A percentile compares a stretch with the other conserved stretches of the same genome.
phyloP scores from a whole-genome alignment of 2,329 filamentous ascomycete genomes.

The Botrytis aclada region DNA sequence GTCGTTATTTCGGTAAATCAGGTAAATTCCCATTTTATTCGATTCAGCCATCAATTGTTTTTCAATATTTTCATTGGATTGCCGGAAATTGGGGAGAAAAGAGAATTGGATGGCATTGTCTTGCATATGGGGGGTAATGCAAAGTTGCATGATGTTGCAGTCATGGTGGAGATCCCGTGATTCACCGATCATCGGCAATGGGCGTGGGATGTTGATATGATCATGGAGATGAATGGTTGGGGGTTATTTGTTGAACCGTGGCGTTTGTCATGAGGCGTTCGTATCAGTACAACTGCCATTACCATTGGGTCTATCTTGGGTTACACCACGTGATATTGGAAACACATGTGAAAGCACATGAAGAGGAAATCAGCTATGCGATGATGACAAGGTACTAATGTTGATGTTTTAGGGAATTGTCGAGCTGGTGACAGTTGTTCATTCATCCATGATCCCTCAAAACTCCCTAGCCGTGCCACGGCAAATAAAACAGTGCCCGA shows the following conservation, averaged over 20 bases:
- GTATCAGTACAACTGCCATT: constrained; percentile 18
- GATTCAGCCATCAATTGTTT: constrained; percentile 1
- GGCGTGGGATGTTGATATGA: constrained; percentile 16
- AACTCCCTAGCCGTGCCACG: constrained; percentile 25
- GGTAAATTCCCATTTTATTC: constrained; percentile 28
- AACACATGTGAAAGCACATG: constrained; percentile 20
- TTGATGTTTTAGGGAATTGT: constrained; percentile 43
- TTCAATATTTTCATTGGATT: constrained; percentile 36
- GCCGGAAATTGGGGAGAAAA: constrained; percentile 16
- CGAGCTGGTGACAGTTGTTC: constrained; percentile 50
- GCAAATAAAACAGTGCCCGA: constrained; percentile 23
- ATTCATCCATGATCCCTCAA: constrained; percentile 46
- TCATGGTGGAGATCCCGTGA: constrained; percentile 33
- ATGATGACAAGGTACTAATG: constrained; percentile 29
- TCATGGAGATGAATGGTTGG: constrained; percentile 9
- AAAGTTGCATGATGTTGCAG: constrained; percentile 33
- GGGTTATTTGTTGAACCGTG: constrained; percentile 14
- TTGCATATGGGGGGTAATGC: constrained; percentile 25
- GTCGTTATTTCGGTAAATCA: constrained; percentile 35
- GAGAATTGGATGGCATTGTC: constrained; percentile 19
- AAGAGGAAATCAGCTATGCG: constrained; percentile 22
- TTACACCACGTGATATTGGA: constrained; percentile 33
- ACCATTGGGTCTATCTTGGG: constrained; percentile 15
- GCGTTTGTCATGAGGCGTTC: constrained; percentile 25
- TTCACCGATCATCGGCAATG: constrained; percentile 28